Percentiles rank a stretch among this genome's conserved stretches.
These are phyloP conservation scores for Berkeleyomyces rouxiae DNA, from an alignment of 2,329 filamentous ascomycete genomes.

Conservation along the genomic window DNA sequence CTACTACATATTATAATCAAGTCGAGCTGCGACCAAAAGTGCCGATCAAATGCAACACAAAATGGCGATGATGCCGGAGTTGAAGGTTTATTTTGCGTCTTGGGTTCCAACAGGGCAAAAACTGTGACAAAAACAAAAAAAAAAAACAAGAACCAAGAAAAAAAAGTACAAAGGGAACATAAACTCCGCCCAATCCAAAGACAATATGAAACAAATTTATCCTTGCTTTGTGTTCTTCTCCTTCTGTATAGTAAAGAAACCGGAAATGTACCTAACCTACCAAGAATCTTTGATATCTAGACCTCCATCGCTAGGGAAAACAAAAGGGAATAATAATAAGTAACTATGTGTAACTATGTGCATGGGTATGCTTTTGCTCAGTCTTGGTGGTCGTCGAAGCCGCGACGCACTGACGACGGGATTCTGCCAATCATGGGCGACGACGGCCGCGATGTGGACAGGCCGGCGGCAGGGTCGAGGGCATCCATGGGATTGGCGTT, in stretches of 20 bases:
- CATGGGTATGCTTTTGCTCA: not conserved
- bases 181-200: not conserved
- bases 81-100: not conserved
- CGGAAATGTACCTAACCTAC: not conserved
- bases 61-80: not conserved
- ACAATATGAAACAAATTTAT: not conserved
- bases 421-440: slow-evolving; percentile 13
- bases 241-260: not conserved
- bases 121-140: not conserved
- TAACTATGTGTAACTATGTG: not conserved
- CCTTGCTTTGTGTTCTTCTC: not conserved
- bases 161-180: not conserved
- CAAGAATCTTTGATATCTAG: not conserved
- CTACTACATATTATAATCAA: slow-evolving; percentile 2
- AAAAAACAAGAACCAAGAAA: slow-evolving; percentile 1
- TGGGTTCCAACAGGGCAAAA: not conserved
- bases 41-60: not conserved
- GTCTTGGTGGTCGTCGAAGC: slow-evolving; percentile 9
- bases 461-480: slow-evolving; percentile 1
- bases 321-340: not conserved
- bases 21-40: not conserved
- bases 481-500: slow-evolving; percentile 12
- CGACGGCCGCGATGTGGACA: slow-evolving; percentile 11
- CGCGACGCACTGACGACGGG: slow-evolving; percentile 8
- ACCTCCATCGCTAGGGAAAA: not conserved